Evolutionary conservation across 306 rosid genomes (phyloP).

Genomic region (Corylus heterophylla): DNA sequence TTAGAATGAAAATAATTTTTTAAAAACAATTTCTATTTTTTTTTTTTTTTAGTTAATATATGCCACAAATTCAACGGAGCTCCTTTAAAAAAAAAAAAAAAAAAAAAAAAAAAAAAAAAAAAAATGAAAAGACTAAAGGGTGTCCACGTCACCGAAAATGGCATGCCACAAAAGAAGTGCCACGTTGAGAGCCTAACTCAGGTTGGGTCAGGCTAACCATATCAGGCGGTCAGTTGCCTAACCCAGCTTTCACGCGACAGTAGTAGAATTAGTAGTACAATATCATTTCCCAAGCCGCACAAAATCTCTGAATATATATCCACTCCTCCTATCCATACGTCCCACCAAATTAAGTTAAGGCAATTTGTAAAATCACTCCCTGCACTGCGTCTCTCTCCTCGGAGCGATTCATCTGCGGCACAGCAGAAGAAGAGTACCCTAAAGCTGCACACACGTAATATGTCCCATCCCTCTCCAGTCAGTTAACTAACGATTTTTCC

Average conservation of each 20-base stretch:
- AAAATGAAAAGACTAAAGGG: not conserved
- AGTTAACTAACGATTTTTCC: constrained; percentile 67
- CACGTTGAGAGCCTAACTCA: constrained; percentile 27
- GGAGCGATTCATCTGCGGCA: constrained; percentile 23
- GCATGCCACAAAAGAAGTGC: constrained; percentile 16
- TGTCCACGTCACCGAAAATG: constrained; percentile 23
- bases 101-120: not conserved
- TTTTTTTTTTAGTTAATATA: no score
- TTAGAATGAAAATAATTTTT: no score
- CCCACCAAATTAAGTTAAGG: constrained; percentile 12
- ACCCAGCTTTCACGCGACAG: not conserved
- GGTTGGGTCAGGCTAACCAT: constrained; percentile 34
- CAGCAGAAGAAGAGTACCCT: constrained; percentile 8
- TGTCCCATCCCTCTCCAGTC: constrained; percentile 27
- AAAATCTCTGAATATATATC: not conserved
- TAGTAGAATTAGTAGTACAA: not conserved
- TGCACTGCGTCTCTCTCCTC: not conserved
- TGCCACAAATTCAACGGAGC: not conserved
- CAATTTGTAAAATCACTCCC: constrained; percentile 8
- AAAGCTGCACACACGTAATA: constrained; percentile 26
- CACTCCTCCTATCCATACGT: constrained; percentile 13
- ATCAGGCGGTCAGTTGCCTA: constrained; percentile 17
- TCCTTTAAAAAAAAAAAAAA: not conserved
- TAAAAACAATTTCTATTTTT: no score
- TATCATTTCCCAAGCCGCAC: not conserved